Conservation (phyloP, 140 eudicot genomes). For the Cichorium intybus region DNA sequence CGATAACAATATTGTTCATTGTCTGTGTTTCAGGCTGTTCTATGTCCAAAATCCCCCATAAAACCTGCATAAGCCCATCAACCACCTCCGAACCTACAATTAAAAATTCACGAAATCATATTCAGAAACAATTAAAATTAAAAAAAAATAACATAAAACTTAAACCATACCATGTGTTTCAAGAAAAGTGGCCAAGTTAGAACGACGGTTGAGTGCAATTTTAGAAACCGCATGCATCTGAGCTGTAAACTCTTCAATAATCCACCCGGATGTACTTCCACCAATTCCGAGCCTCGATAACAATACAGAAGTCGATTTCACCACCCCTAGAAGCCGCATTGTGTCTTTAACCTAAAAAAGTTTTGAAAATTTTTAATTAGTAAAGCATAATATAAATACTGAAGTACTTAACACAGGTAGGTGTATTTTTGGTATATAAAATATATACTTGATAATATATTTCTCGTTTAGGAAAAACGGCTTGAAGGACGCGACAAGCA, state of each 20-base stretch:
- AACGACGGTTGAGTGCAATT: slow-evolving; percentile 88
- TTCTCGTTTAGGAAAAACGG: slow-evolving; percentile 77
- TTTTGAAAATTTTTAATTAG: background rate
- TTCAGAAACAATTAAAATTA: background rate
- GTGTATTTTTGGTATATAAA: too few species aligned
- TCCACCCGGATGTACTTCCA: slow-evolving; percentile 86
- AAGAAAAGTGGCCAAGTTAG: slow-evolving; percentile 81
- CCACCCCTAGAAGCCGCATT: slow-evolving; percentile 94
- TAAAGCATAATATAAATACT: background rate
- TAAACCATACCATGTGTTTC: slow-evolving; percentile 67
- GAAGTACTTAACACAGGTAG: background rate
- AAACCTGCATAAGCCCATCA: slow-evolving; percentile 97
- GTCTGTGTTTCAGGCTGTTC: slow-evolving; percentile 98
- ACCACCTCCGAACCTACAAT: slow-evolving; percentile 89
- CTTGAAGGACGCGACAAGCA: slow-evolving; percentile 87
- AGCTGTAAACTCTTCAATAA: slow-evolving; percentile 89
- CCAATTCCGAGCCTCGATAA: slow-evolving; percentile 85
- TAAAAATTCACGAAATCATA: background rate
- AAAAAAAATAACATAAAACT: background rate
- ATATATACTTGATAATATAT: slow-evolving; percentile 72
- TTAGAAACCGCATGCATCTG: slow-evolving; percentile 98
- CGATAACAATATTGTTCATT: slow-evolving; percentile 91
- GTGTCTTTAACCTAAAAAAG: slow-evolving; percentile 78
- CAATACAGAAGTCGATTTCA: slow-evolving; percentile 64
- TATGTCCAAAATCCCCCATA: slow-evolving; percentile 97